Evolutionary conservation across 768 basidiomycete species (phyloP).

Genomic region (Tubosaeta sp.): DNA sequence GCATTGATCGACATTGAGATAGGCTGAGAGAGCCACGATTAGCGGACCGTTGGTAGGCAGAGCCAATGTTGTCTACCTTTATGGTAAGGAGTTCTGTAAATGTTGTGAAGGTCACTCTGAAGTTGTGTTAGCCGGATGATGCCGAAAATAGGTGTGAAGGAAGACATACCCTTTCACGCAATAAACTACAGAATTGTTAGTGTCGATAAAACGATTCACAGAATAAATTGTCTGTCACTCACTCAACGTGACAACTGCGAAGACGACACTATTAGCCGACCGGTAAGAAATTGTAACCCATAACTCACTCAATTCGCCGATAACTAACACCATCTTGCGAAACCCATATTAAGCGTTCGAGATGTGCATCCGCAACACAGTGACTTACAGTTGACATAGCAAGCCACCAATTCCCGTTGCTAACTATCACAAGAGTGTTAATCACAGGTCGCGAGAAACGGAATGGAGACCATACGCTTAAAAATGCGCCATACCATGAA

Average conservation of each 20-base stretch:
- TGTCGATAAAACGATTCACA: constrained; percentile 2
- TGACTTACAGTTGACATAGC: constrained; percentile 28
- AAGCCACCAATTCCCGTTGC: constrained; percentile 41
- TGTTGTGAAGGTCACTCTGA: constrained; percentile 37
- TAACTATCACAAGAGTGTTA: constrained; percentile 34
- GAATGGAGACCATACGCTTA: constrained; percentile 35
- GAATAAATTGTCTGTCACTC: constrained; percentile 9
- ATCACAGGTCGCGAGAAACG: not conserved
- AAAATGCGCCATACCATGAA: constrained; percentile 51
- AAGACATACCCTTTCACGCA: constrained; percentile 32
- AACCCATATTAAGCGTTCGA: not conserved
- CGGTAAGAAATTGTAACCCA: not conserved
- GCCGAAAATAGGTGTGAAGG: not conserved
- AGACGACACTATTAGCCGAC: constrained; percentile 5
- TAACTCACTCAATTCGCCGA: constrained; percentile 37
- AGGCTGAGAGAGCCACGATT: constrained; percentile 8
- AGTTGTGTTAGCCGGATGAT: constrained; percentile 9
- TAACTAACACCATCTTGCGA: constrained; percentile 28
- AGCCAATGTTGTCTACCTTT: constrained; percentile 31
- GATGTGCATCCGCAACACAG: not conserved
- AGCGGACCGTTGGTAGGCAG: not conserved
- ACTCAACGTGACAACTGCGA: constrained; percentile 32
- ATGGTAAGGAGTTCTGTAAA: constrained; percentile 41
- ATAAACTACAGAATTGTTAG: constrained; percentile 30
- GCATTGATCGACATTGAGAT: constrained; percentile 52